Percentiles rank a stretch among this genome's conserved stretches.
Evolutionary conservation across 176 grass and related monocot genomes (phyloP).

Genomic region (Panicum miliaceum): DNA sequence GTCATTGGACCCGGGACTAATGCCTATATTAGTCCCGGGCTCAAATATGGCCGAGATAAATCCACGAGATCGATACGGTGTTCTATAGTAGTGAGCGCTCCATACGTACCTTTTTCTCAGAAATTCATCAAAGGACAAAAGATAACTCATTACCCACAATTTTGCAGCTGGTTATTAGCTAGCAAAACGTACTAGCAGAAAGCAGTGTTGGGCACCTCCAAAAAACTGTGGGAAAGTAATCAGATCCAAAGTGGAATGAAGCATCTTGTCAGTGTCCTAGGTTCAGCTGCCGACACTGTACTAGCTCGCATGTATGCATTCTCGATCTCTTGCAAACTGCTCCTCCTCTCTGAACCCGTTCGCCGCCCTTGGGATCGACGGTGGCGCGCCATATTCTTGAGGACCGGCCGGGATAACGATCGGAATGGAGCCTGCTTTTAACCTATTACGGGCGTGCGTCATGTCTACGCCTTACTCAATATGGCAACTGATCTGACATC

Average conservation of each 20-base stretch:
- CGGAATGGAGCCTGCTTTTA: background rate
- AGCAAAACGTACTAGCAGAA: too few species aligned
- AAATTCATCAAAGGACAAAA: too few species aligned
- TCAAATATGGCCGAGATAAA: too few species aligned
- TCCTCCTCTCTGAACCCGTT: background rate
- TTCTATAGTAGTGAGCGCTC: too few species aligned
- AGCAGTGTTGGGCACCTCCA: too few species aligned
- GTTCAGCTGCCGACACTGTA: background rate
- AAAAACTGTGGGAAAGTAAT: background rate
- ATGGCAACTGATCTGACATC: slow-evolving; percentile 25
- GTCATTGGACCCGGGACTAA: too few species aligned
- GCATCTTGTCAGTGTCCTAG: background rate
- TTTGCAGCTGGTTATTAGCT: too few species aligned
- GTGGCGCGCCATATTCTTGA: slow-evolving; percentile 3
- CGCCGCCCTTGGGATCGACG: background rate
- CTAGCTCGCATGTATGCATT: background rate
- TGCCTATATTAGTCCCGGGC: too few species aligned
- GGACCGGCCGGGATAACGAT: background rate
- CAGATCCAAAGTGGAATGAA: background rate
- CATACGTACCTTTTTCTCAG: too few species aligned
- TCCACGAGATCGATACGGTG: too few species aligned
- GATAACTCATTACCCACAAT: too few species aligned
- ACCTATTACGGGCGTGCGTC: slow-evolving; percentile 2
- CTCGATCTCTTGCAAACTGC: background rate
- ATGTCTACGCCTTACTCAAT: slow-evolving; percentile 14